A percentile compares a stretch with the other conserved stretches of the same genome.
Evolutionary conservation across 768 basidiomycete species (phyloP).

Genomic region (Boletales sp.): DNA sequence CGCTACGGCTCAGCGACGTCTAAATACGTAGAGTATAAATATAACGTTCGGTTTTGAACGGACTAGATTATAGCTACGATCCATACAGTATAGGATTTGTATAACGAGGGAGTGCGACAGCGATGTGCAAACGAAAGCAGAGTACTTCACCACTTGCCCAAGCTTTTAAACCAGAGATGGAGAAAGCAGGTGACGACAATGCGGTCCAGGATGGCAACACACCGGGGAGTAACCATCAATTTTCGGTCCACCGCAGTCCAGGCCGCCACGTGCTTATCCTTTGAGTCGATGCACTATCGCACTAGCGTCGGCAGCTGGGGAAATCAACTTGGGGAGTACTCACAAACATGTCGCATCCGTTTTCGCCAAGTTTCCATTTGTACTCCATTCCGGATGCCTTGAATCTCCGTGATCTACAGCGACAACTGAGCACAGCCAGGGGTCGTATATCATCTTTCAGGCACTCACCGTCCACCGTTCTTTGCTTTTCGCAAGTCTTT

Average conservation of each 20-base stretch:
- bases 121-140: not conserved
- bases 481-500: conserved; percentile 48
- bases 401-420: conserved; percentile 50
- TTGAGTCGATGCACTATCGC: conserved; percentile 48
- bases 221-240: conserved; percentile 41
- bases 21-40: conserved; percentile 18
- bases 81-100: too few relatives aligned
- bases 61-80: not conserved
- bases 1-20: not conserved
- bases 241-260: conserved; percentile 40
- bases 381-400: conserved; percentile 47
- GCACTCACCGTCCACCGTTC: conserved; percentile 48
- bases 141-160: conserved; percentile 40
- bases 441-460: too few relatives aligned
- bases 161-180: conserved; percentile 46
- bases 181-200: conserved; percentile 52
- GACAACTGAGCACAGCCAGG: conserved; percentile 1
- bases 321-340: conserved; percentile 13
- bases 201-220: conserved; percentile 42
- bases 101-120: too few relatives aligned
- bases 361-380: conserved; percentile 53
- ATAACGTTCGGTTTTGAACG: conserved; percentile 3
- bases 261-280: conserved; percentile 42
- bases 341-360: conserved; percentile 44
- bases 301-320: not conserved